Evolutionary conservation across 805 yeast genomes (phyloP).

Genomic region (Metschnikowia santaceciliae): DNA sequence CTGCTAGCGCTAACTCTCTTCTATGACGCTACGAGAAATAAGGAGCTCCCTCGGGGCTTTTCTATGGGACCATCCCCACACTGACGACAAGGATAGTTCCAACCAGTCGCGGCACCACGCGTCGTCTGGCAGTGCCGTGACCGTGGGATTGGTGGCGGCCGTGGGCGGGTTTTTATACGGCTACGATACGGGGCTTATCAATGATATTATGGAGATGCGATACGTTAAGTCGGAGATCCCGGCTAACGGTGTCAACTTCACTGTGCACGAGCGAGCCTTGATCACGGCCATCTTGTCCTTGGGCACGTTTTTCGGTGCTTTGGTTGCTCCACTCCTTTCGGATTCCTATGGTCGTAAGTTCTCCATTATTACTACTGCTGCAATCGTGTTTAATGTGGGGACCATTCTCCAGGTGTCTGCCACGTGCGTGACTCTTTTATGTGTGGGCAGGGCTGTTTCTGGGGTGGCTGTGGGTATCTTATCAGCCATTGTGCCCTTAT

Average conservation of each 20-base stretch:
- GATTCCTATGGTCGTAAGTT: conserved; percentile 70
- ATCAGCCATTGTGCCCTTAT: conserved; percentile 73
- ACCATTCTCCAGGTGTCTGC: conserved; percentile 63
- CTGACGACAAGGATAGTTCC: conserved; percentile 31
- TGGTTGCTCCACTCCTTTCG: conserved; percentile 48
- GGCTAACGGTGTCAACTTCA: conserved; percentile 40
- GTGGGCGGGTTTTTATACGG: conserved; percentile 91
- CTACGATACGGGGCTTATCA: conserved; percentile 84
- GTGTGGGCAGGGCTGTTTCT: conserved; percentile 69
- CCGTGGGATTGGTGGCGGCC: conserved; percentile 79
- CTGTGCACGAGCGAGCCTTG: conserved; percentile 61
- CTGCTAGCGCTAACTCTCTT: neutral
- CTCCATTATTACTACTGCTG: conserved; percentile 58
- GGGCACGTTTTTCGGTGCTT: conserved; percentile 75
- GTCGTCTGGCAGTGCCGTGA: conserved; percentile 60
- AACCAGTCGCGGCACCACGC: conserved; percentile 39
- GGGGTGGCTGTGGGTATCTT: conserved; percentile 79
- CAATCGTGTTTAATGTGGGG: conserved; percentile 66
- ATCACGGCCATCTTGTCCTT: conserved; percentile 75
- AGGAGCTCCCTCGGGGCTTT: conserved; percentile 20
- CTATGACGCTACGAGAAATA: conserved; percentile 7
- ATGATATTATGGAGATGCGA: conserved; percentile 72
- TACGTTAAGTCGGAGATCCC: conserved; percentile 60
- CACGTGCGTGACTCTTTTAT: conserved; percentile 46
- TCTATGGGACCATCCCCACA: conserved; percentile 33